phyloP scores from a whole-genome alignment of 805 yeast genomes.

The Helenozyma rhizophorensis region DNA sequence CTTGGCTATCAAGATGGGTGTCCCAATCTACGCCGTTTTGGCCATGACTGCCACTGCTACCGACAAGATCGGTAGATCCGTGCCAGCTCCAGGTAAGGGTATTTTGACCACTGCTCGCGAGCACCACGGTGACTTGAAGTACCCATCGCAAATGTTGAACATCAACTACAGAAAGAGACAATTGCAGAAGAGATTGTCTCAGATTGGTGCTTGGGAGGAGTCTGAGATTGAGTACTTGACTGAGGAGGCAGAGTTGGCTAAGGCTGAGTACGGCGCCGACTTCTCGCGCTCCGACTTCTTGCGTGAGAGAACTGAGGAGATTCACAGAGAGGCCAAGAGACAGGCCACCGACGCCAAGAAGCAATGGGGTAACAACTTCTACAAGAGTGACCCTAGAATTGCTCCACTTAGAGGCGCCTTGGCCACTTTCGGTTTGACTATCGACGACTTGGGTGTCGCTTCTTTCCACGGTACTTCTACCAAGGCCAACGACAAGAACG shows the following conservation, averaged over 20 bases:
- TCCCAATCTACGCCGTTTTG: constrained; percentile 93
- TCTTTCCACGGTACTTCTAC: constrained; percentile 99
- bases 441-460: constrained; percentile 94
- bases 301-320: constrained; percentile 82
- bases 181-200: constrained; percentile 69
- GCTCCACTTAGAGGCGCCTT: constrained; percentile 96
- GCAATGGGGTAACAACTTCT: constrained; percentile 96
- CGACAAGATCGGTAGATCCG: constrained; percentile 97
- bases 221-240: constrained; percentile 66
- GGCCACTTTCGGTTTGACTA: constrained; percentile 86
- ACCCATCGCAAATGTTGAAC: constrained; percentile 76
- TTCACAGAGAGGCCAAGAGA: constrained; percentile 75
- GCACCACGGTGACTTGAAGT: constrained; percentile 74
- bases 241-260: constrained; percentile 61
- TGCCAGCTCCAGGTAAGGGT: constrained; percentile 99
- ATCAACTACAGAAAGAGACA: constrained; percentile 93
- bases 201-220: constrained; percentile 82
- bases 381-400: constrained; percentile 84
- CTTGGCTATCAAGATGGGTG: constrained; percentile 96
- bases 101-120: constrained; percentile 97
- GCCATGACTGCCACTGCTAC: constrained; percentile 96
- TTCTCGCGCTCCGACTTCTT: constrained; percentile 48
- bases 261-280: constrained; percentile 48
- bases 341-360: constrained; percentile 86
- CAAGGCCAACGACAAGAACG: constrained; percentile 97